Base-by-base conservation (phyloP, 305 asterid genomes). In the Fraxinus sp. region DNA sequence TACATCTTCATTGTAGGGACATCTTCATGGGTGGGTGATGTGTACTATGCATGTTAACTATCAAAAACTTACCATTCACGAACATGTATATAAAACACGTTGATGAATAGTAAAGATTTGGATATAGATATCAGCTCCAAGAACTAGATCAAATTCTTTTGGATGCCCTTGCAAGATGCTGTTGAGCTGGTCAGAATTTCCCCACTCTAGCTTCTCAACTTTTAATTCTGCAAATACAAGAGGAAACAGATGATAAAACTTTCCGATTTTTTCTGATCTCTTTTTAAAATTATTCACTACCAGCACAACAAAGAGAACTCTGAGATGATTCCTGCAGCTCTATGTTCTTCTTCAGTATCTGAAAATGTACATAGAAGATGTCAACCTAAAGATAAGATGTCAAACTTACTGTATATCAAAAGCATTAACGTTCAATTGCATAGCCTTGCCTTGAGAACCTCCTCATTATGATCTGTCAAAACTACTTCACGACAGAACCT, bases 51-150 rank as follows among this genome's bases (percentile, higher is more conserved):
- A 59, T 7, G 13, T 7, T 57, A 57, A 18, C 62, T 57, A 57
- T 18, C 68, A 59, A 59, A 57, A 59, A 59, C 70, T 59, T 8
- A 59, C 41, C 32, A 82, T 32, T 44, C 30, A 66, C 1, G 4
- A 32, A 39, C 26, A 78, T 71, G 44, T 37, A 74, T 37, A 78
- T 11, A 78, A 68, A 75, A 28, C 75, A 30, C 24, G 80, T 35
- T 70, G 49, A 78, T 64, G 57, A 84, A 79, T 28, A 37, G 78
- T 52, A 80, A 13, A 81, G 36, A 79, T 82, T 39, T 82, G 99
- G 99, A 94, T 95, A 95, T 95, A 96, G 76, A 96, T 96, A 92
- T 96, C 99, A 79, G 98, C 98, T 81, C 99, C 98, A 78, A 96
- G 95, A 68, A 96, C 88, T 82, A 94, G 90, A 88, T 96, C 98